These are phyloP conservation scores for Stachybotrys chlorohalonatus DNA, from an alignment of 2,329 filamentous ascomycete genomes.

Conservation along the genomic window DNA sequence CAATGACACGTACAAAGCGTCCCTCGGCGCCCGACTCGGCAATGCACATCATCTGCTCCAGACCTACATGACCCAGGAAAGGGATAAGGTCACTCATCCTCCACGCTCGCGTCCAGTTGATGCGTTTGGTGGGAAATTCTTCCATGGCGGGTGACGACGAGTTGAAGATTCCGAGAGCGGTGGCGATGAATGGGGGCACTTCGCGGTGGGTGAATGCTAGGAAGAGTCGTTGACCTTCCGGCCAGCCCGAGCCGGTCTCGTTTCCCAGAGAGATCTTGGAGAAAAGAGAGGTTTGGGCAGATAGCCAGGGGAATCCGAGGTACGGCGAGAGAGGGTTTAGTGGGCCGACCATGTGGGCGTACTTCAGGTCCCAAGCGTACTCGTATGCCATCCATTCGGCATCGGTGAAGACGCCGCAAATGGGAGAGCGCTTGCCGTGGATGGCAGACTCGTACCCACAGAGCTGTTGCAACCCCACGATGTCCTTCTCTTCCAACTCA, in stretches of 20 bases:
- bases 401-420: slow-evolving; percentile 51
- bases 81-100: slow-evolving; percentile 14
- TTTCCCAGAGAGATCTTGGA: slow-evolving; percentile 16
- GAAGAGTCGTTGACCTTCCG: slow-evolving; percentile 45
- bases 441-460: slow-evolving; percentile 60
- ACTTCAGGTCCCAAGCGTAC: slow-evolving; percentile 54
- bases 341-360: slow-evolving; percentile 59
- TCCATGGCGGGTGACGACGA: slow-evolving; percentile 2
- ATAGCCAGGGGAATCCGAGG: slow-evolving; percentile 59
- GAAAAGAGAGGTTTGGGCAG: slow-evolving; percentile 46
- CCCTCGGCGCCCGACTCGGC: slow-evolving; percentile 1
- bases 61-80: slow-evolving; percentile 11
- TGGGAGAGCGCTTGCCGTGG: slow-evolving; percentile 45
- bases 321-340: slow-evolving; percentile 47
- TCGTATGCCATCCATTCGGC: slow-evolving; percentile 60
- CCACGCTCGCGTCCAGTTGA: slow-evolving; percentile 13
- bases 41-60: slow-evolving; percentile 14
- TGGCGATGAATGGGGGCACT: slow-evolving; percentile 55
- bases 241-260: slow-evolving; percentile 9
- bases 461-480: slow-evolving; percentile 45
- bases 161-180: slow-evolving; percentile 62
- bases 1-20: slow-evolving; percentile 11
- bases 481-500: not conserved
- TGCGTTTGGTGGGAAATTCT: slow-evolving; percentile 11
- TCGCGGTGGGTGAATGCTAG: slow-evolving; percentile 63